These are phyloP conservation scores for Aspergillus campestris DNA, from an alignment of 495 filamentous ascomycete species.

Conservation along the genomic window DNA sequence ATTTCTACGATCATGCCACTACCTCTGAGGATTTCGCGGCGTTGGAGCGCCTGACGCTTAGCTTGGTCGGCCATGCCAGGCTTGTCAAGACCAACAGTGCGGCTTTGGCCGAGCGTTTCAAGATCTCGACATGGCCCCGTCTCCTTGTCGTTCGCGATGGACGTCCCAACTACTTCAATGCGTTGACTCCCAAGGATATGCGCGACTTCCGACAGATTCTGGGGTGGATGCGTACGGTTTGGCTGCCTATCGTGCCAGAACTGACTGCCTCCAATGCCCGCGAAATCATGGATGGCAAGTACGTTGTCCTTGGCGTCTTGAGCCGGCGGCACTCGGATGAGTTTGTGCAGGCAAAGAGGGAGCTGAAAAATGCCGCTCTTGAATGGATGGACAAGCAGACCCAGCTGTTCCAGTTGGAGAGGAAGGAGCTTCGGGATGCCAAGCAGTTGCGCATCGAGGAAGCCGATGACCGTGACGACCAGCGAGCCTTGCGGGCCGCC, in stretches of 20 bases:
- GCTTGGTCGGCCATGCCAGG: conserved; percentile 81
- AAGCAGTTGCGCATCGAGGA: conserved; percentile 96
- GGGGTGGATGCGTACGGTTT: conserved; percentile 89
- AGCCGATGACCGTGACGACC: conserved; percentile 87
- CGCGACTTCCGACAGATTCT: conserved; percentile 73
- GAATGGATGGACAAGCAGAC: conserved; percentile 98
- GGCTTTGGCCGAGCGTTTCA: conserved; percentile 67
- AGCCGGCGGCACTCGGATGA: conserved; percentile 71
- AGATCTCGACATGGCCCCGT: conserved; percentile 91
- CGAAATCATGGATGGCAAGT: conserved; percentile 90
- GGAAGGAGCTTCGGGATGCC: conserved; percentile 82
- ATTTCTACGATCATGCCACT: conserved; percentile 94
- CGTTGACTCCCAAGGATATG: conserved; percentile 80
- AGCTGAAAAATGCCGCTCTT: conserved; percentile 89
- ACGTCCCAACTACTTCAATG: conserved; percentile 77
- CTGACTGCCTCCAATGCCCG: conserved; percentile 82
- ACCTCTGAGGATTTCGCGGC: conserved; percentile 85
- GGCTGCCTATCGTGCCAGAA: conserved; percentile 96
- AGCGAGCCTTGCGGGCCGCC: conserved; percentile 74
- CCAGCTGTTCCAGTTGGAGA: conserved; percentile 78
- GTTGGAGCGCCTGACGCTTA: conserved; percentile 75
- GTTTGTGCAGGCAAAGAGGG: conserved; percentile 68
- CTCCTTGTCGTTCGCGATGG: conserved; percentile 85
- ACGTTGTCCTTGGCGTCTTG: conserved; percentile 85
- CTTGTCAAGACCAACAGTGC: conserved; percentile 81